Percentiles rank a stretch among this genome's conserved stretches.
These are phyloP conservation scores for Monosporascus cannonballus DNA, from an alignment of 2,329 filamentous ascomycete species.

Conservation along the genomic window DNA sequence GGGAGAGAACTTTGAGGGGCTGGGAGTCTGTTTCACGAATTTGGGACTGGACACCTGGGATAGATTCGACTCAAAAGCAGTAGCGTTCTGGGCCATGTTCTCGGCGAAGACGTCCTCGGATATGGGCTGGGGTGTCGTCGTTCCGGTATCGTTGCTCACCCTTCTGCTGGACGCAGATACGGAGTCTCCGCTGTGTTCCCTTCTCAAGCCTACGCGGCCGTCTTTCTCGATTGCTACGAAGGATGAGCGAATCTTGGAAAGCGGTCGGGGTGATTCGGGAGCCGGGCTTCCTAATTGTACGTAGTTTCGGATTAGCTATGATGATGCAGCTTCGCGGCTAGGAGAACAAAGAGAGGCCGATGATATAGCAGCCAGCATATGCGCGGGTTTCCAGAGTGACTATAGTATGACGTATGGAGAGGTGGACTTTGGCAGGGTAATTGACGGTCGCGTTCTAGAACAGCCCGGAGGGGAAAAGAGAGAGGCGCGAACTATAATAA, in stretches of 20 bases:
- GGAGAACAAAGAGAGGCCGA: slow-evolving; percentile 3
- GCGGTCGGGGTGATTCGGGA: slow-evolving; percentile 52
- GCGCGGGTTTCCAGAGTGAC: not conserved
- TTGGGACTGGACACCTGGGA: slow-evolving; percentile 37
- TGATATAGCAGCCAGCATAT: not conserved
- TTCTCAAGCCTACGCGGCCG: slow-evolving; percentile 48
- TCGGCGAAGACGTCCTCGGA: slow-evolving; percentile 32
- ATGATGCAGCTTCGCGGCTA: slow-evolving; percentile 2
- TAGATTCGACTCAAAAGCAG: slow-evolving; percentile 27
- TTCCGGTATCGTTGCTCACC: slow-evolving; percentile 32
- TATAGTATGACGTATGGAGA: not conserved
- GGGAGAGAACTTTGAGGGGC: slow-evolving; percentile 14
- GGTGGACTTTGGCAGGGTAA: not conserved
- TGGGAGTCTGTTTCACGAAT: slow-evolving; percentile 15
- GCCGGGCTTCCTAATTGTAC: slow-evolving; percentile 29
- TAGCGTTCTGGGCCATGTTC: slow-evolving; percentile 21
- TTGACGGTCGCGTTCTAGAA: not conserved
- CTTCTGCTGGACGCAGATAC: slow-evolving; percentile 29
- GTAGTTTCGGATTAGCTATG: slow-evolving; percentile 21
- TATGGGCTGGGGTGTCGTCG: slow-evolving; percentile 31
- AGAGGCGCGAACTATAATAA: too few relatives aligned
- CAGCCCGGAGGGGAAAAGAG: too few relatives aligned
- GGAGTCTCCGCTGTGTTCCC: slow-evolving; percentile 38
- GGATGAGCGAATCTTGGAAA: slow-evolving; percentile 69
- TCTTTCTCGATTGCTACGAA: slow-evolving; percentile 69